These are phyloP conservation scores for Penicillium cosmopolitanum DNA, from an alignment of 495 filamentous ascomycete species.

Conservation along the genomic window DNA sequence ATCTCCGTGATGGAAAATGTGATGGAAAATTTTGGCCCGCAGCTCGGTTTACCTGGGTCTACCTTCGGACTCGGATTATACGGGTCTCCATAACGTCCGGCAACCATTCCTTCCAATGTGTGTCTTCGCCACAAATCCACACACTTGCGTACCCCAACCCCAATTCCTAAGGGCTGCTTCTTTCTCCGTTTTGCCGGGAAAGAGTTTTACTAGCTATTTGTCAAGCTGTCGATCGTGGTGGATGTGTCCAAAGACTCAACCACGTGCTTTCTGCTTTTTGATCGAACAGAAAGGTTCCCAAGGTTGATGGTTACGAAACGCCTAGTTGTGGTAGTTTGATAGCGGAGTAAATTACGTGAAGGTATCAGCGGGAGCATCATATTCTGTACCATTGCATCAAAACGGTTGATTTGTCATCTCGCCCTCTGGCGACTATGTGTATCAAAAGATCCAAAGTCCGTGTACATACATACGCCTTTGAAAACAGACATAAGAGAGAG, in stretches of 20 bases:
- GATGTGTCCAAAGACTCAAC: background rate
- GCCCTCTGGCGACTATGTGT: slow-evolving; percentile 17
- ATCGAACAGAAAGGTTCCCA: background rate
- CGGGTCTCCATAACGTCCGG: background rate
- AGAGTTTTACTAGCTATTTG: background rate
- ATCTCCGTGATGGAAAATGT: background rate
- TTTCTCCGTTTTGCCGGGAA: background rate
- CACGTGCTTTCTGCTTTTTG: background rate
- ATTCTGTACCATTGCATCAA: slow-evolving; percentile 26
- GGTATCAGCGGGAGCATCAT: slow-evolving; percentile 18
- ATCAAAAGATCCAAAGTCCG: slow-evolving; percentile 22
- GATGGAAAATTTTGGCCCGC: background rate
- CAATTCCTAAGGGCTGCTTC: background rate
- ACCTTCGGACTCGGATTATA: background rate
- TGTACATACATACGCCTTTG: slow-evolving; percentile 22
- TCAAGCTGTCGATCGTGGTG: background rate
- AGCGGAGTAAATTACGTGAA: background rate
- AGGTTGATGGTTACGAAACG: background rate
- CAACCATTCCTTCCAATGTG: background rate
- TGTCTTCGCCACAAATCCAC: background rate
- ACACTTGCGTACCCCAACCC: background rate
- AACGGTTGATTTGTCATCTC: slow-evolving; percentile 19
- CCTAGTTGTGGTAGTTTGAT: background rate
- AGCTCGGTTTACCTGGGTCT: background rate
- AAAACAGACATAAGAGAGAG: background rate